These are phyloP conservation scores for Blastocystis sp. DNA, from an alignment of 352 stramenopile genomes.

Conservation along the genomic window DNA sequence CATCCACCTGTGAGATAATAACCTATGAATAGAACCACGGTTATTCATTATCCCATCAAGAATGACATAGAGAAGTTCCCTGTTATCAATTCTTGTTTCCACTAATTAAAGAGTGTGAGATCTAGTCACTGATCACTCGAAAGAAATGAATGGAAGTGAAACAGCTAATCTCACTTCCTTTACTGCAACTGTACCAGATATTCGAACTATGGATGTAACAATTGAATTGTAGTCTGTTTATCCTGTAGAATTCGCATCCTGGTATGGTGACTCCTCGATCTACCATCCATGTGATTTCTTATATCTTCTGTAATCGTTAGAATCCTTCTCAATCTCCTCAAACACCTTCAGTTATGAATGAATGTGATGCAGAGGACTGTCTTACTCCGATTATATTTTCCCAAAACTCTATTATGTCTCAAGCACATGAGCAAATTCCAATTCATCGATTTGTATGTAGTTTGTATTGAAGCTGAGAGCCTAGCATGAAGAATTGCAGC, in stretches of 20 bases:
- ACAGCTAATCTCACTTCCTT: background rate
- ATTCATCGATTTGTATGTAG: conserved; percentile 20
- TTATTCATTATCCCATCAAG: background rate
- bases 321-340: background rate
- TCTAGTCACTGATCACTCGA: background rate
- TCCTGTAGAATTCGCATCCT: background rate
- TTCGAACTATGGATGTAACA: too few species aligned
- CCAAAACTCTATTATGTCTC: conserved; percentile 4
- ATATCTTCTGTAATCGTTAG: background rate
- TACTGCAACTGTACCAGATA: background rate
- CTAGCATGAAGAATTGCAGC: conserved; percentile 28
- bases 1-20: background rate
- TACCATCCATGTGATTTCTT: background rate
- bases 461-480: background rate
- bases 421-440: conserved; percentile 1
- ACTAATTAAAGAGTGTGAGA: too few species aligned
- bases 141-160: background rate
- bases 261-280: background rate
- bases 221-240: background rate
- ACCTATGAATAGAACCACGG: background rate
- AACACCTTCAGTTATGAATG: background rate
- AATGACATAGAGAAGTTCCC: too few species aligned
- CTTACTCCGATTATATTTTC: conserved; percentile 18
- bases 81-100: too few species aligned
- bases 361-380: background rate